These are phyloP conservation scores for Pseudisothecium myosuroides DNA, from an alignment of 225 moss, liverwort and hornwort genomes.

Conservation along the genomic window DNA sequence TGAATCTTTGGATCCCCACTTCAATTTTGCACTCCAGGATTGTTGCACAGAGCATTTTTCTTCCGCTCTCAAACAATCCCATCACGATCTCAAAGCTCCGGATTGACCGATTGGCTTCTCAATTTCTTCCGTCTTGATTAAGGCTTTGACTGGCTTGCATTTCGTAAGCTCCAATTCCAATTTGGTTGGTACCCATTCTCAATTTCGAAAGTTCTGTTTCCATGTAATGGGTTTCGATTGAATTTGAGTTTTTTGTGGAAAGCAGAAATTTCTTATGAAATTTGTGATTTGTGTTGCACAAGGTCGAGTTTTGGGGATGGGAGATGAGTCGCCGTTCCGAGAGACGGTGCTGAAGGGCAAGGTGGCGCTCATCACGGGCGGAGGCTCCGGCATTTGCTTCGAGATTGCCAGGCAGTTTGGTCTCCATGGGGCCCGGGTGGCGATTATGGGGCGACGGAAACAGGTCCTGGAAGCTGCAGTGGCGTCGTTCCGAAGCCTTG, in stretches of 20 bases:
- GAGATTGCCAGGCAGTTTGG: slow-evolving; percentile 58
- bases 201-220: background rate
- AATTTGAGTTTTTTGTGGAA: background rate
- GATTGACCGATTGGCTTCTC: background rate
- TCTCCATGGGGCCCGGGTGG: slow-evolving; percentile 61
- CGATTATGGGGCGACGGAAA: slow-evolving; percentile 64
- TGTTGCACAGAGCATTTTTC: background rate
- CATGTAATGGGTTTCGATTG: background rate
- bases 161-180: background rate
- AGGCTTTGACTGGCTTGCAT: background rate
- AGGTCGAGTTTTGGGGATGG: background rate
- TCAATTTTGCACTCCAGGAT: background rate
- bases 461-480: slow-evolving; percentile 49
- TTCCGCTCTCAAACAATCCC: too few relatives aligned
- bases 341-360: slow-evolving; percentile 31
- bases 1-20: background rate
- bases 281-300: background rate
- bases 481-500: slow-evolving; percentile 28
- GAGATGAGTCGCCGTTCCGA: slow-evolving; percentile 15
- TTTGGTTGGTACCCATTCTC: background rate
- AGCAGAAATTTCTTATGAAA: background rate
- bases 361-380: slow-evolving; percentile 70
- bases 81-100: background rate
- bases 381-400: slow-evolving; percentile 64
- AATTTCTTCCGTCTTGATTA: background rate